Conservation (phyloP, 116 monocot genomes). For the Zostera marina region DNA sequence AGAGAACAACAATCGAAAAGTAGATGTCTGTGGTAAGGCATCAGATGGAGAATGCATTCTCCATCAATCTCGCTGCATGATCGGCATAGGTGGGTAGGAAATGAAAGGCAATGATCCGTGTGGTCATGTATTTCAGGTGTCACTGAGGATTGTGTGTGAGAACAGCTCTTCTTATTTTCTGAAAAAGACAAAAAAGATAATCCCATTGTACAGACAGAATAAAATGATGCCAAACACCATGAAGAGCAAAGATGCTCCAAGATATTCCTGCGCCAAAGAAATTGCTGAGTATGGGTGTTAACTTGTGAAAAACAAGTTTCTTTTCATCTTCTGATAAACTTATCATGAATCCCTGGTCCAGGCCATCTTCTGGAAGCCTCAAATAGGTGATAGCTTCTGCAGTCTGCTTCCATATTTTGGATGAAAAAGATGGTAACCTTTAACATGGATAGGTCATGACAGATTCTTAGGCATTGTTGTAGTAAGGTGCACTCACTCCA, state of each 20-base stretch:
- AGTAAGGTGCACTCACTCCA: neutral
- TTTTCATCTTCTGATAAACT: conserved; percentile 16
- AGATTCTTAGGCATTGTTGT: conserved; percentile 1
- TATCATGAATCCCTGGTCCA: conserved; percentile 17
- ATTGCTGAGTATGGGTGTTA: conserved; percentile 44
- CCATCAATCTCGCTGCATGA: conserved; percentile 14
- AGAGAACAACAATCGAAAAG: conserved; percentile 51
- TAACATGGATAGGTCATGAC: no score
- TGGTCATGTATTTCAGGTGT: conserved; percentile 27
- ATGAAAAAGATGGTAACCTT: conserved; percentile 6
- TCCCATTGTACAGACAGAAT: conserved; percentile 40
- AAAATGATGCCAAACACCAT: conserved; percentile 52
- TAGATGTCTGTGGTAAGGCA: conserved; percentile 37
- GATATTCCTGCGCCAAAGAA: conserved; percentile 95
- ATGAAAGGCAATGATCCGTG: conserved; percentile 37
- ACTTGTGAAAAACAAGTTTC: neutral
- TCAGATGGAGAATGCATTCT: conserved; percentile 29
- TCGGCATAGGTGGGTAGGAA: conserved; percentile 22
- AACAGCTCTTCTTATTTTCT: conserved; percentile 26
- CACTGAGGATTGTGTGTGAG: conserved; percentile 30
- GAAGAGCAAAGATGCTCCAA: conserved; percentile 52
- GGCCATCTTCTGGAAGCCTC: conserved; percentile 11
- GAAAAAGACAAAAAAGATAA: conserved; percentile 35
- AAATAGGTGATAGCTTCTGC: conserved; percentile 10
- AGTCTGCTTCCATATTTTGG: conserved; percentile 5